These are phyloP conservation scores for Spongiforma sp. DNA, from an alignment of 1,284 basidiomycete species.

Conservation along the genomic window DNA sequence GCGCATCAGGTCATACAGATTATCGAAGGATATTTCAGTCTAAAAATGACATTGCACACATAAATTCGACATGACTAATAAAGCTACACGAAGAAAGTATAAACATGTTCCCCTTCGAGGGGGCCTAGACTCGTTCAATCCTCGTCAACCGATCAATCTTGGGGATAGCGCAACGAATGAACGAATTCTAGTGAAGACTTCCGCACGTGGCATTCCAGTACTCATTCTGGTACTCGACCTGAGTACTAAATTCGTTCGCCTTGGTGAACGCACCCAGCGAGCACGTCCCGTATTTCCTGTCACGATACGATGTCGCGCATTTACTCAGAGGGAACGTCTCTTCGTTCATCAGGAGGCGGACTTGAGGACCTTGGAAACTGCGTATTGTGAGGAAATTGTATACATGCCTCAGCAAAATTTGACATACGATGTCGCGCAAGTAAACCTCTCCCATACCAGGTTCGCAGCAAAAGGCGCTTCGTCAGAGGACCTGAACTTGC, in stretches of 20 bases:
- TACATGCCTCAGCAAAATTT: background rate
- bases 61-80: no score
- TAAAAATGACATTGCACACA: no score
- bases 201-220: conserved; percentile 27
- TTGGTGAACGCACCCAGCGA: conserved; percentile 43
- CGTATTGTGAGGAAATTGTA: conserved; percentile 2
- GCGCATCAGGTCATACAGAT: no score
- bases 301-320: conserved; percentile 34
- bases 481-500: conserved; percentile 46
- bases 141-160: no score
- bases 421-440: conserved; percentile 43
- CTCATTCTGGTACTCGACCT: background rate
- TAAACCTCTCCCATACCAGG: conserved; percentile 54
- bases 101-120: no score
- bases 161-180: no score
- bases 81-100: no score
- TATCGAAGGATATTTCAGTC: no score
- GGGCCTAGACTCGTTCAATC: no score
- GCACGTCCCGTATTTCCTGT: conserved; percentile 46
- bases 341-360: conserved; percentile 51
- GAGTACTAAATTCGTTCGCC: conserved; percentile 36
- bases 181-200: no score
- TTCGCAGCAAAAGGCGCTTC: conserved; percentile 51
- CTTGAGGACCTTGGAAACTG: conserved; percentile 39
- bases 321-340: conserved; percentile 44